Evolutionary conservation across 768 basidiomycete genomes (phyloP).

Genomic region (Hericium alpestre): DNA sequence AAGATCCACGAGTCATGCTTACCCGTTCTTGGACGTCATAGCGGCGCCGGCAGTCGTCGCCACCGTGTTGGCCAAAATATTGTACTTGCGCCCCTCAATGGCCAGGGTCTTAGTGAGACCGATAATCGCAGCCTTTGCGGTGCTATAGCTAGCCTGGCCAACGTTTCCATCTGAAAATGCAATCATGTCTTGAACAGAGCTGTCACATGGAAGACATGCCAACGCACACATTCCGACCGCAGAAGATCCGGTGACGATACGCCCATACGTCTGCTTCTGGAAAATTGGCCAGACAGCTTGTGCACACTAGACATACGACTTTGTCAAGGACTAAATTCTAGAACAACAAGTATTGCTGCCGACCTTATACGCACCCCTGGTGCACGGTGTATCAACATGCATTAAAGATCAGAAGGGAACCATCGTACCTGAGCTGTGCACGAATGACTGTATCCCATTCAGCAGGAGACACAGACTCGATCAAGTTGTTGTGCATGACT

Average conservation of each 20-base stretch:
- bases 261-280: conserved; percentile 91
- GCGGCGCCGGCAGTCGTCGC: conserved; percentile 85
- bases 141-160: conserved; percentile 90
- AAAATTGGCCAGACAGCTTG: conserved; percentile 96
- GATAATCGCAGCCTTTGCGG: conserved; percentile 87
- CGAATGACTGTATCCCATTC: conserved; percentile 93
- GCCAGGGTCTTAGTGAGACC: conserved; percentile 85
- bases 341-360: too few species aligned
- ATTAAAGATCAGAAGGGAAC: background rate
- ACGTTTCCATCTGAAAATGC: conserved; percentile 74
- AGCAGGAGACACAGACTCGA: conserved; percentile 75
- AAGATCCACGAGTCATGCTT: background rate
- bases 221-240: conserved; percentile 83
- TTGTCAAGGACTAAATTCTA: background rate
- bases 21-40: conserved; percentile 55
- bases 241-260: conserved; percentile 90
- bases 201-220: background rate
- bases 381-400: background rate
- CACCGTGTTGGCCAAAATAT: conserved; percentile 81
- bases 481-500: conserved; percentile 87
- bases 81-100: conserved; percentile 85
- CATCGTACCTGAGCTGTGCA: conserved; percentile 59
- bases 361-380: conserved; percentile 82
- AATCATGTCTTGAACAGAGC: background rate
- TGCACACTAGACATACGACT: conserved; percentile 45